Base-by-base conservation (phyloP, 2,329 filamentous ascomycete species). In the Aspergillus ibericus region DNA sequence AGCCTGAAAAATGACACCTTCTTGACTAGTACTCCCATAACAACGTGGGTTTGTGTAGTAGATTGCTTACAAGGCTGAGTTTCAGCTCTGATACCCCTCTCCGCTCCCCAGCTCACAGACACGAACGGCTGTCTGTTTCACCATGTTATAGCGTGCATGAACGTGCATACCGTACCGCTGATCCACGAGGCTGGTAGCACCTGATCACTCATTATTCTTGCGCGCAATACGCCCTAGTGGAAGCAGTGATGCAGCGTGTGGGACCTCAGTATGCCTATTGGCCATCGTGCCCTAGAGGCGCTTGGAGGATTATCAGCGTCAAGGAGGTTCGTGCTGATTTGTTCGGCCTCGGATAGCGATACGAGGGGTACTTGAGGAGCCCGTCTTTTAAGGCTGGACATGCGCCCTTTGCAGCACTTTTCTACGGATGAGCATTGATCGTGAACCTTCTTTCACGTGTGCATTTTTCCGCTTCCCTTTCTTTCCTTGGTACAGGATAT, bases 261-360 rank as follows among this genome's bases (percentile, higher is more conserved):
- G 25, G n/a, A 47, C 7, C n/a, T 16, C 18, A 32, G 15, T 29
- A 48, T 48, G 44, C 25, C 7, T 27, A 48, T 29, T 48, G 44
- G 25, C n/a, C 9, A 16, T 9, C 25, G n/a, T 48, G 13, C 44
- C 22, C 15, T 32, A 29, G 6, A n/a, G 25, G 44, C 44, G 22
- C 22, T 48, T 29, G 25, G 44, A 32, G n/a, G 13, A 15, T 29
- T 29, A 16, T 25, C 44, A 29, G 44, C 25, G 22, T 16, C 25
- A 48, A 10, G 44, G 22, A 27, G 15, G 22, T 16, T 48, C 16
- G 5, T 15, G 9, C 12, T 48, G 32, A 55, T 55, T 60, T 38
- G 50, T 52, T 60, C 36, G 48, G 44, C 56, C 44, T 53, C 50
- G 47, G 51, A 50, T 16, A 34, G 25, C 15, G 32, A 59, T 47